Evolutionary conservation across 1,284 basidiomycete genomes (phyloP), one percentile per base, ranked within the genome.

Genomic region (Apiotrichum montevideense): DNA sequence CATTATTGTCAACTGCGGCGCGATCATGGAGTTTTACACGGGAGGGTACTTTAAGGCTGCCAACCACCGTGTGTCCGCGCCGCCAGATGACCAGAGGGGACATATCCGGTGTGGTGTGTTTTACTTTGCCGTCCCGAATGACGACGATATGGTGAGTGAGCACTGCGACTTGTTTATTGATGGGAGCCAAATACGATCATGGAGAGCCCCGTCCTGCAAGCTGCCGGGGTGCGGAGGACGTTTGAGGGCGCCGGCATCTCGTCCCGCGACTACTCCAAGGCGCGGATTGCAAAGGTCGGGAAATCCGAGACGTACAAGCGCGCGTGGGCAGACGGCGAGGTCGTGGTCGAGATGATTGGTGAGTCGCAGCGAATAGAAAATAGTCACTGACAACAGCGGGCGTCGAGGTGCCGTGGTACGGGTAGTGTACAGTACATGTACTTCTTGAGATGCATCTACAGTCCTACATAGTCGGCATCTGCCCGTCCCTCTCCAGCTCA

Each of bases 71-170:
- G 77, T 78, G 2, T 63, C 70, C 3, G 75, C 73, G 1, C 77
- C 77, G 0, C 77, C 76, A 2, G 59, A 62, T 32, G 76, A 77
- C 57, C 77, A 78, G 55, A 62, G 71, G 0, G 69, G 74, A 46
- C 71, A 74, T 53, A 68, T 63, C 5, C 66, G 77, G 9, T 64
- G 72, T 6, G 75, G 75, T 46, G 64, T 76, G 21, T 77, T 77
- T 56, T 77, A 77, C 65, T 78, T 78, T 63, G 73, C 73, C 7
- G 67, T 77, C 0, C 74, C 76, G 61, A 77, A 77, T 59, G 71
- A 74, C 50, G 66, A 76, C 33, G 63, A 61, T n/a, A 46, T 46
- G 10, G 66, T 76, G 9, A n/a, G 54, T 39, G 13, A n/a, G 4
- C 8, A 34, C 2, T 8, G 42, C 4, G 37, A 9, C 37, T 39